Conservation (phyloP, 2,329 filamentous ascomycete species). For the Nigrospora osmanthi region DNA sequence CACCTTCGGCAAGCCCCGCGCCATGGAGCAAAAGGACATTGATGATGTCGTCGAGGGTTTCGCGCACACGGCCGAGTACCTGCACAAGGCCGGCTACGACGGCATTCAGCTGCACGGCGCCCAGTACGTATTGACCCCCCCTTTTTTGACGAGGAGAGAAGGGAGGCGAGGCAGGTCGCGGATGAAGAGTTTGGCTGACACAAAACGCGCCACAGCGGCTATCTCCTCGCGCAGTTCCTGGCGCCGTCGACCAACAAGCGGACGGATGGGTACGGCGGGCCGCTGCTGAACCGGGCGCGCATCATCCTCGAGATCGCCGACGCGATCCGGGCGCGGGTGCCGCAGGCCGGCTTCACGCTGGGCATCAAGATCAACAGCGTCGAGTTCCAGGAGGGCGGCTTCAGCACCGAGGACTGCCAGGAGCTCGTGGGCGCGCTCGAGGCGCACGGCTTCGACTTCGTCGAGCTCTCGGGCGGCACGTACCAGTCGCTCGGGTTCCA, state of each 20-base stretch:
- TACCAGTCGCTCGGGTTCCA: constrained; percentile 44
- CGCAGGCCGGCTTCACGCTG: constrained; percentile 36
- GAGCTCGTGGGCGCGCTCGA: constrained; percentile 47
- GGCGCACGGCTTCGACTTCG: constrained; percentile 51
- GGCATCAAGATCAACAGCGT: constrained; percentile 50
- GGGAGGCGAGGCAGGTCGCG: too few species aligned
- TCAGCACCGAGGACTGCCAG: constrained; percentile 17
- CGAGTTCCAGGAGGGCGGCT: constrained; percentile 38
- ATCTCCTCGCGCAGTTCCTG: constrained; percentile 50
- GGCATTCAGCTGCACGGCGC: constrained; percentile 39
- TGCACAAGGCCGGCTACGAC: constrained; percentile 17
- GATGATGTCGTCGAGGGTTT: constrained; percentile 27
- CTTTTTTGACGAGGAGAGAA: too few species aligned
- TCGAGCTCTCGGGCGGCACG: constrained; percentile 59
- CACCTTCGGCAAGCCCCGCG: constrained; percentile 32
- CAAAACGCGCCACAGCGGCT: constrained; percentile 28
- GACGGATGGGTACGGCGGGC: constrained; percentile 49
- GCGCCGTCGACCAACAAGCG: constrained; percentile 40
- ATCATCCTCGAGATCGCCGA: constrained; percentile 44
- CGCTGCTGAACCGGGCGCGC: constrained; percentile 36
- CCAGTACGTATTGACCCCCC: constrained; percentile 22
- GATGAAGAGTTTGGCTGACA: not conserved
- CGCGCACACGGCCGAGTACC: constrained; percentile 36
- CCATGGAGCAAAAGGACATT: constrained; percentile 10
- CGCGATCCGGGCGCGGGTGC: constrained; percentile 26